These are phyloP conservation scores for Arxiozyma slooffiae DNA, from an alignment of 1,139 yeast species.

Conservation along the genomic window DNA sequence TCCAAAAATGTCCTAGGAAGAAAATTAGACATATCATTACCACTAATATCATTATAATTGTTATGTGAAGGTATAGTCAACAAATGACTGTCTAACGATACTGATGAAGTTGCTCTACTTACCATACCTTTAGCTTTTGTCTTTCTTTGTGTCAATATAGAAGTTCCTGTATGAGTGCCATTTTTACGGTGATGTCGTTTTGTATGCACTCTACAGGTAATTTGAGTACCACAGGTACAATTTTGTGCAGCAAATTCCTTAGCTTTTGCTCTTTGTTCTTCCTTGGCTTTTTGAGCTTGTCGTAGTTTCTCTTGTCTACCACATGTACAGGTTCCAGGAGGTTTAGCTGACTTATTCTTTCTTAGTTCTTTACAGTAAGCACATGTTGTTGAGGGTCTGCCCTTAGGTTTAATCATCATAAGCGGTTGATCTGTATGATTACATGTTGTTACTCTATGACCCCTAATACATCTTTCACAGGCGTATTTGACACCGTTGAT, in stretches of 20 bases:
- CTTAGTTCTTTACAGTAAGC: constrained; percentile 76
- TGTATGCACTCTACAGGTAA: constrained; percentile 7
- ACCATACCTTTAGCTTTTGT: constrained; percentile 4
- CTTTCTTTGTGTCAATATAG: constrained; percentile 7
- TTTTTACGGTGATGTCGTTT: constrained; percentile 7
- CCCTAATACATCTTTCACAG: constrained; percentile 91
- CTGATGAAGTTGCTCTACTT: constrained; percentile 10
- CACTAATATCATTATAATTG: constrained; percentile 3
- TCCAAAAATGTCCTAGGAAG: constrained; percentile 12
- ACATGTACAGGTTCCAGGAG: constrained; percentile 57
- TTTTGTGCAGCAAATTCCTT: constrained; percentile 29
- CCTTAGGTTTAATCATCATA: constrained; percentile 90
- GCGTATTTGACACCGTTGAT: constrained; percentile 91
- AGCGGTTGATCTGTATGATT: constrained; percentile 85
- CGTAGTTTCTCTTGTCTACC: constrained; percentile 38
- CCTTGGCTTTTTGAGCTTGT: constrained; percentile 34
- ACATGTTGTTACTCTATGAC: constrained; percentile 91
- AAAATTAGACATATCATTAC: constrained; percentile 10
- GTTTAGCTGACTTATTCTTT: constrained; percentile 56
- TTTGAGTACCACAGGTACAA: constrained; percentile 43
- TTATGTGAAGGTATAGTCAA: constrained; percentile 1
- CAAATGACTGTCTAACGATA: constrained; percentile 13
- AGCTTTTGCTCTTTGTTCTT: constrained; percentile 34
- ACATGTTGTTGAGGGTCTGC: constrained; percentile 91
- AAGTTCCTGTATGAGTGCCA: neutral